Percentiles rank a stretch among this genome's conserved stretches.
Evolutionary conservation across 2,329 filamentous ascomycete species (phyloP).

Genomic region (Monosporascus cannonballus): DNA sequence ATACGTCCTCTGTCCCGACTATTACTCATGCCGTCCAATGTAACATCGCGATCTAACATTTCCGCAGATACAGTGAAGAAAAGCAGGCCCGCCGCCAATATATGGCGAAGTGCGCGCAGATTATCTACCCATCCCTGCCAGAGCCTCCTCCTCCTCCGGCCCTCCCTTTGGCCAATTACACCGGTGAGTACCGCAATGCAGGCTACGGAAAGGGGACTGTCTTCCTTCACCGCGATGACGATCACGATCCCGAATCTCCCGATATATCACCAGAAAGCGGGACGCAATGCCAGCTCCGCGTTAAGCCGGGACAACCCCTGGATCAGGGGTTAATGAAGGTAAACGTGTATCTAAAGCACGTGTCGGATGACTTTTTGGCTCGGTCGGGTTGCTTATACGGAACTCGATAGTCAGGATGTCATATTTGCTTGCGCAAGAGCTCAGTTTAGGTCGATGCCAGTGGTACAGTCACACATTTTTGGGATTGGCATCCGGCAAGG

Average conservation of each 20-base stretch:
- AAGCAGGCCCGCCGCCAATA: background rate
- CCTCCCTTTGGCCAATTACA: conserved; percentile 2
- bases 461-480: conserved; percentile 4
- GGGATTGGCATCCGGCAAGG: conserved; percentile 5
- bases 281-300: background rate
- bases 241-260: too few relatives aligned
- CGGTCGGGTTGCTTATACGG: background rate
- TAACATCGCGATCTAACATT: too few relatives aligned
- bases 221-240: background rate
- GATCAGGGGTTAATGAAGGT: background rate
- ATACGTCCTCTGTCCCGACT: background rate
- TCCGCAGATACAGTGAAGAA: background rate
- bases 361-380: conserved; percentile 4
- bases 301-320: background rate
- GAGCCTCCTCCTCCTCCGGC: conserved; percentile 5
- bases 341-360: conserved; percentile 1
- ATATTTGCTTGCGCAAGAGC: background rate
- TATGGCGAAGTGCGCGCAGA: conserved; percentile 6
- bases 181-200: conserved; percentile 5
- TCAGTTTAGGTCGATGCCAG: conserved; percentile 6
- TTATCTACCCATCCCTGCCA: conserved; percentile 9
- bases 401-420: background rate
- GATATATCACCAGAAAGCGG: background rate
- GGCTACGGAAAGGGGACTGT: conserved; percentile 9
- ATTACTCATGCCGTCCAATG: background rate